Evolutionary conservation across 495 filamentous ascomycete species (phyloP), one percentile per base, ranked within the genome.

Genomic region (Apiosordaria backusii): DNA sequence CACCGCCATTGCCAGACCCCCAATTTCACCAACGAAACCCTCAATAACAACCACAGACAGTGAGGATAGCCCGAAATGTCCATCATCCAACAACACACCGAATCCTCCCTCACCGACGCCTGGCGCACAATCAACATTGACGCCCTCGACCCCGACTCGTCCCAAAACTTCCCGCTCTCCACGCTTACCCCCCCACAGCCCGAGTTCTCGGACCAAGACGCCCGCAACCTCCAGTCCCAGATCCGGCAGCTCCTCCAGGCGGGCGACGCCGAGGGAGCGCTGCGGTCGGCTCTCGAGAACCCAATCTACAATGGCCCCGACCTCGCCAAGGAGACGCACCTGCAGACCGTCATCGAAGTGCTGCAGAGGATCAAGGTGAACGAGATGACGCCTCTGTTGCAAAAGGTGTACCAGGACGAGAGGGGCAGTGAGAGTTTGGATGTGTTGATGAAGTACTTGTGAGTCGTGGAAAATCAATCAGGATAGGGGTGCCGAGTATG

Each of bases 91-190:
- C 82, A 85, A 71, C 79, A 83, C 74, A 81, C 79, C 57, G 59
- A 72, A 35, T 78, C 83, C 40, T 76, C 83, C 64, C 78, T 86
- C 24, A 73, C 74, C 74, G 84, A 86, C 71, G 82, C 81, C 83
- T 97, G 91, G 88, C 91, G 93, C 75, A 96, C 92, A 71, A 94
- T 97, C 83, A 92, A 97, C 82, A 88, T 97, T 80, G 93, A 97
- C 78, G 85, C 87, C 69, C 86, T 94, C 63, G 89, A 93, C 78
- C 90, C 92, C n/a, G 93, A 97, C 78, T 90, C 90, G 65, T 82
- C 89, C 57, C 80, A 86, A 74, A 97, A 96, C 84, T 97, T 97
- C 81, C 89, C 93, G 73, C 85, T 90, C 71, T 83, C 88, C 59
- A 88, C 92, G 19, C 87, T 97, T 62, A 86, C 90, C 68, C 90